phyloP scores from a whole-genome alignment of 306 rosid genomes.

The Adenanthera pavonina region DNA sequence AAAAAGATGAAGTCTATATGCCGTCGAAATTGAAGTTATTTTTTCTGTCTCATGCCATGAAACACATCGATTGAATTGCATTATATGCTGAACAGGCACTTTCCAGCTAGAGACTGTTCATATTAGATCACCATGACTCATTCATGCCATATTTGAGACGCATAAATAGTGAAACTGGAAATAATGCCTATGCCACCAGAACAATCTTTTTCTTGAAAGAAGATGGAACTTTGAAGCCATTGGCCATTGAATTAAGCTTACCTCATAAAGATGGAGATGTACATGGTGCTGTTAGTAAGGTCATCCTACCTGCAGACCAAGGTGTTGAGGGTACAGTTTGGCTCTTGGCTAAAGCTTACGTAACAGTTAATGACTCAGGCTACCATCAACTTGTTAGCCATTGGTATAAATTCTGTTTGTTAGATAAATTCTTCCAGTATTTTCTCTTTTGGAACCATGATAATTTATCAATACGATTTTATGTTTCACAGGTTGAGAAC shows the following conservation, averaged over 20 bases:
- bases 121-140: constrained; percentile 73
- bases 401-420: constrained; percentile 41
- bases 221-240: constrained; percentile 73
- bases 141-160: constrained; percentile 62
- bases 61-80: background rate
- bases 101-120: constrained; percentile 55
- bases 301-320: constrained; percentile 53
- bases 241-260: constrained; percentile 68
- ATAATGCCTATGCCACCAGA: constrained; percentile 66
- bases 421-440: background rate
- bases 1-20: too few relatives aligned
- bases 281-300: constrained; percentile 60
- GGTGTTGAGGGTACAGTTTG: constrained; percentile 66
- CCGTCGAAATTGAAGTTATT: too few relatives aligned
- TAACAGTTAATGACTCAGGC: constrained; percentile 68
- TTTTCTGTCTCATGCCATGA: background rate
- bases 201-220: constrained; percentile 67
- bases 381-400: constrained; percentile 76
- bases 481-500: constrained; percentile 60
- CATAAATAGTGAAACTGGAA: constrained; percentile 47
- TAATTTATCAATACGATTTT: background rate
- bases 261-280: constrained; percentile 67
- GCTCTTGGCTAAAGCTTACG: constrained; percentile 81
- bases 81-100: constrained; percentile 60
- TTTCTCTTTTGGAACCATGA: background rate